phyloP scores from a whole-genome alignment of 1,284 basidiomycete species.

The Ustilago cynodontis region DNA sequence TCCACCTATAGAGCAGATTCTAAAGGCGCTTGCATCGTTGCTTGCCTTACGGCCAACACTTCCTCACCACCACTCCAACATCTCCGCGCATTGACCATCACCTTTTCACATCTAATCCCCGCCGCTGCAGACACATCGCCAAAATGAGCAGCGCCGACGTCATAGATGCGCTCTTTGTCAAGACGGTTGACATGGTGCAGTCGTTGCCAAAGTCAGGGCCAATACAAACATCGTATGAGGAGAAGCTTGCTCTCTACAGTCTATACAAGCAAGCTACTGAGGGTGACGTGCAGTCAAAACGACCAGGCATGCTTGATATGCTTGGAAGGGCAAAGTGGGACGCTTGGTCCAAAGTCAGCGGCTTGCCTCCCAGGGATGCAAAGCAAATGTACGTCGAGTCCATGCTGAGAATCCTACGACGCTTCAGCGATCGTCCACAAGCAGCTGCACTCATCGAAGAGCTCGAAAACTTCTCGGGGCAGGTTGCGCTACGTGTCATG shows the following conservation, averaged over 20 bases:
- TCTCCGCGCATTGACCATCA: not conserved
- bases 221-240: constrained; percentile 95
- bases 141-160: constrained; percentile 67
- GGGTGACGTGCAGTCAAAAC: constrained; percentile 82
- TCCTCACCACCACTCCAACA: not conserved
- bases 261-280: constrained; percentile 78
- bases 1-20: not conserved
- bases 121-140: not conserved
- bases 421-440: constrained; percentile 83
- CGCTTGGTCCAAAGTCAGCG: constrained; percentile 91
- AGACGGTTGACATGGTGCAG: constrained; percentile 94
- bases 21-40: not conserved
- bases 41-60: not conserved
- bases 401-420: constrained; percentile 83
- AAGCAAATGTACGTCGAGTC: constrained; percentile 91
- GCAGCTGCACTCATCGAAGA: constrained; percentile 83
- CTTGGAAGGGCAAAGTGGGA: constrained; percentile 96
- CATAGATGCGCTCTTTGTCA: constrained; percentile 80
- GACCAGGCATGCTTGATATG: constrained; percentile 93
- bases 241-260: constrained; percentile 90
- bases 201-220: constrained; percentile 89
- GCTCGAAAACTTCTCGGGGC: constrained; percentile 82
- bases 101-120: not conserved
- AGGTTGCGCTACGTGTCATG: constrained; percentile 78
- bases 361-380: constrained; percentile 81